phyloP scores from a whole-genome alignment of 495 filamentous ascomycete genomes.

The Patellaria atrata region DNA sequence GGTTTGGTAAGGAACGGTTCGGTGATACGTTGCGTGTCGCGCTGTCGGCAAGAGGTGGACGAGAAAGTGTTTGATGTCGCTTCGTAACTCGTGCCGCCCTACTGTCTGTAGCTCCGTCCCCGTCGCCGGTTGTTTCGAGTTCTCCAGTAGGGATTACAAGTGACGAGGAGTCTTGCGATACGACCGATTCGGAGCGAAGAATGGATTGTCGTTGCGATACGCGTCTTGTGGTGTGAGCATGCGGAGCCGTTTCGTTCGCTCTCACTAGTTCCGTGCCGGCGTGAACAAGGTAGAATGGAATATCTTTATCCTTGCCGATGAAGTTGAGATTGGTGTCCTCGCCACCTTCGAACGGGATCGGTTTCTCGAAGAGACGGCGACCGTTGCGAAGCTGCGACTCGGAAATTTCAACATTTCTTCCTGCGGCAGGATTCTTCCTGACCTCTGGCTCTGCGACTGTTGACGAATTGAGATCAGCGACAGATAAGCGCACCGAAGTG shows the following conservation, averaged over 20 bases:
- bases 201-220: background rate
- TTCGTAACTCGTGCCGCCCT: background rate
- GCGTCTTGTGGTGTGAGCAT: background rate
- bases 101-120: background rate
- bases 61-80: too few species aligned
- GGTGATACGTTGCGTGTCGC: conserved; percentile 1
- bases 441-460: conserved; percentile 2
- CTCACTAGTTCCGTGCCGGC: conserved; percentile 18
- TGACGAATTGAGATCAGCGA: conserved; percentile 7
- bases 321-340: conserved; percentile 9
- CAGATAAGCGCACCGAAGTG: conserved; percentile 8
- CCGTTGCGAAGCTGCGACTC: conserved; percentile 4
- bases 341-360: conserved; percentile 5
- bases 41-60: too few species aligned
- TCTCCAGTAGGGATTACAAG: background rate
- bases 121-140: background rate
- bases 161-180: background rate
- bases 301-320: conserved; percentile 4
- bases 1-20: too few species aligned
- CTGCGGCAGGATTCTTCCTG: conserved; percentile 1
- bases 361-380: conserved; percentile 5
- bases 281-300: conserved; percentile 16
- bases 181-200: too few species aligned
- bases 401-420: conserved; percentile 1
- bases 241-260: too few species aligned